Evolutionary conservation across 2,329 filamentous ascomycete genomes (phyloP).

Genomic region (Penicillium sp.): DNA sequence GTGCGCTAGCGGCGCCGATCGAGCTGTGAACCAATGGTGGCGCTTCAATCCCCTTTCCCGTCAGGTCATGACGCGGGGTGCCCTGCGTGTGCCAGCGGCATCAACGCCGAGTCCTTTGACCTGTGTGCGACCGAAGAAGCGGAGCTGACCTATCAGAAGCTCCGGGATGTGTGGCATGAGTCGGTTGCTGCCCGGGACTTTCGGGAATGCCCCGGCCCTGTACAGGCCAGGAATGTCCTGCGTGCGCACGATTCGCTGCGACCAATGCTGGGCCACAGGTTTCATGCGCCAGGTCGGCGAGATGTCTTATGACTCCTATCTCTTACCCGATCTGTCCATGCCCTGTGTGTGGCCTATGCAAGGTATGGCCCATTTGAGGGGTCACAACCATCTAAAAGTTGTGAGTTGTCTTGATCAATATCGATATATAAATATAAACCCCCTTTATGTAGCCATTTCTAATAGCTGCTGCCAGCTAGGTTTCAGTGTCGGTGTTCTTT

Average conservation of each 20-base stretch:
- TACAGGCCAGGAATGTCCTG: constrained; percentile 13
- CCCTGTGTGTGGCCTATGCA: constrained; percentile 13
- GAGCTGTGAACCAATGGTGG: constrained; percentile 6
- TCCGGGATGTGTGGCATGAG: neutral
- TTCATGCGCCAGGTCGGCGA: neutral
- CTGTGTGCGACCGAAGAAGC: constrained; percentile 5
- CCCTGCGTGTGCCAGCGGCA: constrained; percentile 12
- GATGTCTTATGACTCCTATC: no score
- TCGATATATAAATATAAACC: constrained; percentile 4
- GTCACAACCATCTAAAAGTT: neutral
- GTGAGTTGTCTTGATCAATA: neutral
- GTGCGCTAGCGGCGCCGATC: constrained; percentile 16
- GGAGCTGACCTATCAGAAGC: neutral
- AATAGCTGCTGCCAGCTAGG: no score
- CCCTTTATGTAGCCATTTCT: neutral
- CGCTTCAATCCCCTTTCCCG: neutral
- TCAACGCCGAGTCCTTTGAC: constrained; percentile 2
- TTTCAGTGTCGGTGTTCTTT: no score
- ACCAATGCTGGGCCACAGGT: neutral
- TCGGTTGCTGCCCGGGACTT: neutral
- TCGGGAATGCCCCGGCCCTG: constrained; percentile 8
- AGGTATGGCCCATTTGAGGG: neutral
- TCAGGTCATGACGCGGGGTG: constrained; percentile 6
- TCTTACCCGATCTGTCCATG: neutral
- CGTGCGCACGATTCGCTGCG: neutral